A percentile compares a stretch with the other conserved stretches of the same genome.
Conservation (phyloP, 2,329 filamentous ascomycete species). For the Penicillium griseofulvum region DNA sequence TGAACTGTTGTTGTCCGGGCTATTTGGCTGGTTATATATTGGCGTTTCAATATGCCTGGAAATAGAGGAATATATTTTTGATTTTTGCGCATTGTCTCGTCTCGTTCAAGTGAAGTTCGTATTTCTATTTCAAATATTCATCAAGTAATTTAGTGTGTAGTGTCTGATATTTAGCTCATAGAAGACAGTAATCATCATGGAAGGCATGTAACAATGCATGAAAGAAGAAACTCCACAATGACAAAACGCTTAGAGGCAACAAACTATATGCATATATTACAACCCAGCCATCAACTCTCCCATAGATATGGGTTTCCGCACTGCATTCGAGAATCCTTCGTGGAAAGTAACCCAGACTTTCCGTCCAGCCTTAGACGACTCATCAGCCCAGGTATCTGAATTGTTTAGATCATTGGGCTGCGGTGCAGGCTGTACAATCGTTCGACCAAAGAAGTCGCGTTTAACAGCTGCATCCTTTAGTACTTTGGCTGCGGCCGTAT, state of each 20-base stretch:
- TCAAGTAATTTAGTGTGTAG: neutral
- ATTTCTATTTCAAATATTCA: neutral
- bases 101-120: neutral
- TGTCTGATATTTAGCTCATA: neutral
- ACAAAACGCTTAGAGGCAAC: slow-evolving; percentile 5
- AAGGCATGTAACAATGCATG: neutral
- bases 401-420: slow-evolving; percentile 37
- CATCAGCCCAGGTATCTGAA: slow-evolving; percentile 29
- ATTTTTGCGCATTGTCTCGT: neutral
- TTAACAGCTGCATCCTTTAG: slow-evolving; percentile 52
- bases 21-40: neutral
- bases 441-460: slow-evolving; percentile 81
- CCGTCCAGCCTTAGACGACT: slow-evolving; percentile 45
- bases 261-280: slow-evolving; percentile 14
- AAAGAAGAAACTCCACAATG: neutral
- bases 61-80: neutral
- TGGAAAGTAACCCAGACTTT: slow-evolving; percentile 86
- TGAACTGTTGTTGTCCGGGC: neutral
- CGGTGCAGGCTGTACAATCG: slow-evolving; percentile 54
- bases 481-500: slow-evolving; percentile 24
- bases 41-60: neutral
- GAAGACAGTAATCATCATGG: neutral
- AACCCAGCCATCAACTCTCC: slow-evolving; percentile 66
- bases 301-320: slow-evolving; percentile 80
- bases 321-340: slow-evolving; percentile 89